Evolutionary conservation across 495 filamentous ascomycete species (phyloP).

Genomic region (Melanomma pulvis-pyrius): DNA sequence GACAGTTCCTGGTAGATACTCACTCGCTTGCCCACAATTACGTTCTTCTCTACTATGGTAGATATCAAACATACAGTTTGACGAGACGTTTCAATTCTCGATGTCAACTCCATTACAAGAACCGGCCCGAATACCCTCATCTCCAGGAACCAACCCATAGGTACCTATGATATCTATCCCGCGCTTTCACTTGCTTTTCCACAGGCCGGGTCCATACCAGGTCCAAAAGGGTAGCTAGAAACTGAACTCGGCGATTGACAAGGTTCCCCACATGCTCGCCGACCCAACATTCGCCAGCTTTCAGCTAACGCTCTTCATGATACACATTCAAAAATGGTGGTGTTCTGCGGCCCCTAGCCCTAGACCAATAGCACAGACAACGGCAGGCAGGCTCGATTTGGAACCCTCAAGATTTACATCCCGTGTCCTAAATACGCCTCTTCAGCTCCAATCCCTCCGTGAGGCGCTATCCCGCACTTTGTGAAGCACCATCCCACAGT

Average conservation of each 20-base stretch:
- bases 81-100: too few species aligned
- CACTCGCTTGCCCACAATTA: background rate
- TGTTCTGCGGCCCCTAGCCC: too few species aligned
- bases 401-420: background rate
- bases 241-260: background rate
- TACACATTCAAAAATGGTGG: background rate
- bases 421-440: background rate
- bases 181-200: background rate
- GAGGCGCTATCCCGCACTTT: background rate
- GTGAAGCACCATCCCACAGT: background rate
- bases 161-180: background rate
- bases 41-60: too few species aligned
- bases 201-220: background rate
- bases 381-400: background rate
- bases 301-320: background rate
- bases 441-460: background rate
- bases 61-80: too few species aligned
- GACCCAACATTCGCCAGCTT: background rate
- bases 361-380: background rate
- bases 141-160: background rate
- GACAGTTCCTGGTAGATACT: background rate
- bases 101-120: too few species aligned
- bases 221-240: background rate
- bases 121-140: background rate
- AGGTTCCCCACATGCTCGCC: background rate